Base-by-base conservation (phyloP, 345 rosid species). In the Fremontodendron californicum region DNA sequence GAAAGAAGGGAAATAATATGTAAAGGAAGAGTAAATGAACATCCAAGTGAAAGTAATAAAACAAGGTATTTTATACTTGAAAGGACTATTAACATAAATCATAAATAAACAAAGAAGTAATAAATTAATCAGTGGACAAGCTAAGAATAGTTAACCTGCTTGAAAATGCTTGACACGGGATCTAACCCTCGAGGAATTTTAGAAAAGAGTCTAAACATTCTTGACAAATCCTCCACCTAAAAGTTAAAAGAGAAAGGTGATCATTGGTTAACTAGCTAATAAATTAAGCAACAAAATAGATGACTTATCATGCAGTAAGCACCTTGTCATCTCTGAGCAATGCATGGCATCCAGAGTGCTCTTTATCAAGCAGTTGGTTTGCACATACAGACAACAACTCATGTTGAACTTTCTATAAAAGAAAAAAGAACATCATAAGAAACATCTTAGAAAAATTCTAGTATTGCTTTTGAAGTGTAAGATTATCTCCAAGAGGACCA, bases 311-410 rank as follows among this genome's bases (percentile, higher is more conserved):
- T 33, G 49, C 77, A 67, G 61, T 18, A 51, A 76, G 55, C 74
- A 90, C 94, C 90, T 91, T 91, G 69, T 91, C 93, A 82, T 89
- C 93, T 81, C 88, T 80, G 39, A 91, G 95, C 92, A 91, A 81
- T 40, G 90, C 87, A 68, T 60, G 90, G 70, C 87, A 89, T 76
- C 92, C 92, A 29, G 94, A 87, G 80, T 90, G 81, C 81, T 90
- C 92, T 75, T 87, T 90, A 58, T 87, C 92, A 76, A 90, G 85
- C 78, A 90, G 77, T 75, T 83, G 90, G 55, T 78, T 90, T 60
- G 87, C 88, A 86, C 83, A 77, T 27, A 85, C 86, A 5, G 85
- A 83, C 75, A 90, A 39, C 66, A 86, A 65, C 77, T 89, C 89
- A 42, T 86, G 81, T 85, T 85, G 92, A 70, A 87, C 91, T 86